Base-by-base conservation (phyloP, 2,329 filamentous ascomycete species). In the Aspergillus tamarii region DNA sequence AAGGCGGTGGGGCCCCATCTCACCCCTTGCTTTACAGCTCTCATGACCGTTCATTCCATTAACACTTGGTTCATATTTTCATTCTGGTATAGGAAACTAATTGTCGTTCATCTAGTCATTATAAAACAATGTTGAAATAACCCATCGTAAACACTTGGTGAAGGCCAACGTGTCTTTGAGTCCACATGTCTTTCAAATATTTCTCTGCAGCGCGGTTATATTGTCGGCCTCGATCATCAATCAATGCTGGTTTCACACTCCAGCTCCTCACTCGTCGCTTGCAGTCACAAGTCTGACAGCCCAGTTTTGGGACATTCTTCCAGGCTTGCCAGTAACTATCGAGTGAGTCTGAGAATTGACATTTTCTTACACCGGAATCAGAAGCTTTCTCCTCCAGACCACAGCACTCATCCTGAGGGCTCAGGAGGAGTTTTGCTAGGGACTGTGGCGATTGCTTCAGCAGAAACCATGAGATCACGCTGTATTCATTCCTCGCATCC, bases 101-200 rank as follows among this genome's bases (percentile, higher is more conserved):
- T 32, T 48, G 28, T 61, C 12, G 46, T 34, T 45, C 23, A 61
- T 52, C 8, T 36, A 41, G 34, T 45, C 46, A 28, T 57, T 21
- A 34, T 58, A 70, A 60, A 21, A 70, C 28, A 23, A 65, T 65
- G 34, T 59, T 66, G 30, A 69, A 69, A 58, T 66, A 60, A 7
- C 68, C 69, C 58, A 67, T 61, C 21, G 66, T 69, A 39, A 69
- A 70, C 14, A 68, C 64, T 26, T 62, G 70, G 59, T 71, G 69
- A 21, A 70, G 61, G n/a, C 69, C 65, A 54, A 67, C 62, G 70
- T 68, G 62, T 62, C 72, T 62, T 60, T 74, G 67, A 53, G 67
- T 69, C 65, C 72, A 73, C 69, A 71, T 73, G 60, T 74, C 71
- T 39, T 67, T 70, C 30, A 74, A 64, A 65, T 73, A 74, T 32